phyloP scores from a whole-genome alignment of 1,284 basidiomycete species.

The Hypsizygus ulmarius region DNA sequence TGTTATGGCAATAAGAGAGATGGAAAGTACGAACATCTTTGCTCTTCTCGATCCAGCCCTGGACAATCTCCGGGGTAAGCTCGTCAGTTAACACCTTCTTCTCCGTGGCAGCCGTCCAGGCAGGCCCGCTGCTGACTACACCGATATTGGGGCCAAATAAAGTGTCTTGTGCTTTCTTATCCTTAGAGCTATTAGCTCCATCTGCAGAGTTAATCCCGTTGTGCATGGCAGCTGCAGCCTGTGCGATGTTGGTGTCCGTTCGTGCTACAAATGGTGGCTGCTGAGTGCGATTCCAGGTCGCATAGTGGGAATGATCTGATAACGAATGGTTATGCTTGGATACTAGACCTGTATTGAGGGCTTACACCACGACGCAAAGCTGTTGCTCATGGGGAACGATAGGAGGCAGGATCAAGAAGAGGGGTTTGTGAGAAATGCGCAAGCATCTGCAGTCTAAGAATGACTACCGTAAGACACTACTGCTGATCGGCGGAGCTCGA shows the following conservation, averaged over 20 bases:
- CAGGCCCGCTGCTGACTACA: conserved; percentile 49
- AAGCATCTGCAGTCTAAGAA: conserved; percentile 17
- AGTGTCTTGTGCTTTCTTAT: conserved; percentile 42
- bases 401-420: conserved; percentile 14
- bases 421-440: conserved; percentile 11
- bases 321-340: conserved; percentile 4
- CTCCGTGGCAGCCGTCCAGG: conserved; percentile 47
- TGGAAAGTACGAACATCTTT: conserved; percentile 62
- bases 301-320: conserved; percentile 49
- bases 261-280: conserved; percentile 49
- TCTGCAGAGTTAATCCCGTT: conserved; percentile 26
- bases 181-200: conserved; percentile 23
- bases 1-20: conserved; percentile 2
- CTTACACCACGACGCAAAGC: conserved; percentile 37
- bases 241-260: conserved; percentile 42
- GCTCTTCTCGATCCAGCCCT: conserved; percentile 78
- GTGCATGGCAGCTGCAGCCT: conserved; percentile 47
- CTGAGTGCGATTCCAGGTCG: conserved; percentile 54
- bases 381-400: conserved; percentile 24
- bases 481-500: conserved; percentile 14
- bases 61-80: conserved; percentile 75
- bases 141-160: conserved; percentile 76
- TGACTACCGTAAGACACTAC: conserved; percentile 2
- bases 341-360: conserved; percentile 5
- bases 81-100: conserved; percentile 53